Percentiles rank a stretch among this genome's conserved stretches.
These are phyloP conservation scores for Ogataea methylovora DNA, from an alignment of 805 yeast genomes.

Conservation along the genomic window DNA sequence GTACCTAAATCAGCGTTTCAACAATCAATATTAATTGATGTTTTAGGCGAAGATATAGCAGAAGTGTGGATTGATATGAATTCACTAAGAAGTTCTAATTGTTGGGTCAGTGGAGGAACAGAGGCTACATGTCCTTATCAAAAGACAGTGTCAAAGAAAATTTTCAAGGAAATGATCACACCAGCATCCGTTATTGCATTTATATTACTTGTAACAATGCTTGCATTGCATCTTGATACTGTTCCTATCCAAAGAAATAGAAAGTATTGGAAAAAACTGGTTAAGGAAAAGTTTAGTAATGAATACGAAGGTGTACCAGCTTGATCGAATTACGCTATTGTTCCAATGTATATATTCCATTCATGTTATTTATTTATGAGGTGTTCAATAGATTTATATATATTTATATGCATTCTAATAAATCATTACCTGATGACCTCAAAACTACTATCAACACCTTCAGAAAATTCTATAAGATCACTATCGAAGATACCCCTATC, in stretches of 20 bases:
- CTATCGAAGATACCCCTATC: slow-evolving; percentile 45
- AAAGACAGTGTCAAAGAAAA: slow-evolving; percentile 41
- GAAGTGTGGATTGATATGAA: slow-evolving; percentile 79
- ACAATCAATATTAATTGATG: slow-evolving; percentile 22
- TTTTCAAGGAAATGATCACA: slow-evolving; percentile 54
- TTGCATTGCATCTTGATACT: slow-evolving; percentile 46
- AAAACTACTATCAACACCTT: slow-evolving; percentile 35
- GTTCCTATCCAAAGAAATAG: slow-evolving; percentile 69
- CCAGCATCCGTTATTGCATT: slow-evolving; percentile 60
- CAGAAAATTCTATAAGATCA: slow-evolving; percentile 47
- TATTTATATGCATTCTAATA: neutral
- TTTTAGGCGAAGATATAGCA: slow-evolving; percentile 14
- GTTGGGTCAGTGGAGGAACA: slow-evolving; percentile 86
- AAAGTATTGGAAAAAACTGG: slow-evolving; percentile 53
- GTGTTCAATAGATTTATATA: neutral
- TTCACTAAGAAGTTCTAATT: slow-evolving; percentile 60
- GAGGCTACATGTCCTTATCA: slow-evolving; percentile 74
- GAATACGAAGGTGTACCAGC: slow-evolving; percentile 89
- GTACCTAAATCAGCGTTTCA: slow-evolving; percentile 46
- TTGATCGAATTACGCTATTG: slow-evolving; percentile 14
- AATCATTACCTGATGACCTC: slow-evolving; percentile 18
- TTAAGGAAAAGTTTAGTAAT: slow-evolving; percentile 46
- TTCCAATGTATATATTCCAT: neutral
- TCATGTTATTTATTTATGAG: neutral
- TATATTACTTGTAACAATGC: slow-evolving; percentile 41